These are phyloP conservation scores for Onygenales sp. DNA, from an alignment of 2,329 filamentous ascomycete genomes.

Conservation along the genomic window DNA sequence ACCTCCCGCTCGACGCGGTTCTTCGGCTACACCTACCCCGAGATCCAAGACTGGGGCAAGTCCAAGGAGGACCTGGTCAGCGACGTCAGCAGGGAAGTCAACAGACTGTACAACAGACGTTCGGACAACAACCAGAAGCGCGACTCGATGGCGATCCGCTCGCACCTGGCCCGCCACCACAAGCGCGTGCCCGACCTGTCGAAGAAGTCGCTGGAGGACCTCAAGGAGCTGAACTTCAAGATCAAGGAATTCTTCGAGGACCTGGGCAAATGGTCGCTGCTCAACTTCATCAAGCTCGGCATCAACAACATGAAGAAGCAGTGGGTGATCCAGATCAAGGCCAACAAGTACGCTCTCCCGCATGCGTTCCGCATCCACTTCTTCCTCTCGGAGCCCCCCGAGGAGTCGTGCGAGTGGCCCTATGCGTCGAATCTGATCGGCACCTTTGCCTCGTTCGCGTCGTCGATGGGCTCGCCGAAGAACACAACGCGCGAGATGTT, in stretches of 20 bases:
- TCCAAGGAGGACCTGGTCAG: conserved; percentile 25
- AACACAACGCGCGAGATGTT: conserved; percentile 3
- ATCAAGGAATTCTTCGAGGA: conserved; percentile 8
- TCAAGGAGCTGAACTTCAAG: conserved; percentile 9
- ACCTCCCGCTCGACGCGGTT: conserved; percentile 47
- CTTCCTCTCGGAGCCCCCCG: conserved; percentile 51
- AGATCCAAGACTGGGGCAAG: conserved; percentile 42
- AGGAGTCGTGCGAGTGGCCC: conserved; percentile 42
- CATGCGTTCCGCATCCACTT: conserved; percentile 58
- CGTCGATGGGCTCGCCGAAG: conserved; percentile 2
- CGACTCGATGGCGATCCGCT: not conserved
- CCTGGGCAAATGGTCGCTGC: conserved; percentile 9
- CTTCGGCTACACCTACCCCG: conserved; percentile 69
- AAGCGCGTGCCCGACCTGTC: conserved; percentile 21
- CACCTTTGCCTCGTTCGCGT: conserved; percentile 46
- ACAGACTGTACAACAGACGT: conserved; percentile 48
- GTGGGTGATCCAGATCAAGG: conserved; percentile 59
- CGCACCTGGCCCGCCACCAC: conserved; percentile 6
- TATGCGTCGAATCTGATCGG: conserved; percentile 50
- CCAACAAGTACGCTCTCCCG: conserved; percentile 44
- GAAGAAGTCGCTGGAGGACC: not conserved
- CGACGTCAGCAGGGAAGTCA: conserved; percentile 46
- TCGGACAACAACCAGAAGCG: conserved; percentile 9
- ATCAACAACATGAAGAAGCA: conserved; percentile 33
- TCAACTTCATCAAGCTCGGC: conserved; percentile 11